Evolutionary conservation across 352 stramenopile species (phyloP).

Genomic region (Pythium plurisporium): DNA sequence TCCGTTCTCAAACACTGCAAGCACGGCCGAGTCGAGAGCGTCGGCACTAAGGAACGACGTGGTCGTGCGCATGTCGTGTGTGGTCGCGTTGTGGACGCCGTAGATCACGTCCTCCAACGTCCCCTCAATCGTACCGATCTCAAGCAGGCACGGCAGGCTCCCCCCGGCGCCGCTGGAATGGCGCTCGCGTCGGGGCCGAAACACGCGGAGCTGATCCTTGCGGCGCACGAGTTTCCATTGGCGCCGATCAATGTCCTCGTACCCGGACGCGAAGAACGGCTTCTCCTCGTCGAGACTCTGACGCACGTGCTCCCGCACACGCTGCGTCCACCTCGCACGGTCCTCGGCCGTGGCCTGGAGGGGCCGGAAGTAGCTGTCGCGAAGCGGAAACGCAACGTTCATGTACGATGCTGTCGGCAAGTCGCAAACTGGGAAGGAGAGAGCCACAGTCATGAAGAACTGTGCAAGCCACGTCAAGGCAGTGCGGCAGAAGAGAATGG

Average conservation of each 20-base stretch:
- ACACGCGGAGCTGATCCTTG: conserved; percentile 22
- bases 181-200: neutral
- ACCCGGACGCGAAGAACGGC: neutral
- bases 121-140: conserved; percentile 44
- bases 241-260: neutral
- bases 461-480: too few relatives aligned
- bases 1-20: conserved; percentile 39
- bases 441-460: too few relatives aligned
- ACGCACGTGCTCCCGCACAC: conserved; percentile 11
- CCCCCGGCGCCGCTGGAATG: neutral
- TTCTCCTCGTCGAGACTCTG: conserved; percentile 11
- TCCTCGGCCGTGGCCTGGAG: conserved; percentile 14
- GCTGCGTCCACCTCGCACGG: conserved; percentile 10
- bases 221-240: conserved; percentile 17
- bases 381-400: conserved; percentile 24
- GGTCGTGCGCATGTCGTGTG: conserved; percentile 35
- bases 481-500: too few relatives aligned
- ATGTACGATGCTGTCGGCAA: too few relatives aligned
- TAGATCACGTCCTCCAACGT: conserved; percentile 65
- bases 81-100: conserved; percentile 34
- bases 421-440: too few relatives aligned
- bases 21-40: conserved; percentile 23
- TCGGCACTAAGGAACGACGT: conserved; percentile 18
- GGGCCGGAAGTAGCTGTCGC: conserved; percentile 20
- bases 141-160: conserved; percentile 23